Evolutionary conservation across 306 rosid species (phyloP), one percentile per base, ranked within the genome.

Genomic region (Geum urbanum): DNA sequence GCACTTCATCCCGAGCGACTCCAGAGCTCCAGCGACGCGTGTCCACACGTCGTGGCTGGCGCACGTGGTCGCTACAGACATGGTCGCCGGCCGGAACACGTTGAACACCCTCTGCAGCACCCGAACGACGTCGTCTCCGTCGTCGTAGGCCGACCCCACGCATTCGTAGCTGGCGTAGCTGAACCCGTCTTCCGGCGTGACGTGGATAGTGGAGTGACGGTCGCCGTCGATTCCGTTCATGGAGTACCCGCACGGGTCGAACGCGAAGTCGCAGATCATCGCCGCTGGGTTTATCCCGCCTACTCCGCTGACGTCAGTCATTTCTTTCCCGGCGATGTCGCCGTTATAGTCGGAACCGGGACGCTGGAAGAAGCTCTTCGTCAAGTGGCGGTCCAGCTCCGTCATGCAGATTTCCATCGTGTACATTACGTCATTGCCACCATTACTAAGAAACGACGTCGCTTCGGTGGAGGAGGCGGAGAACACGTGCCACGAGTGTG

Each of bases 341-440:
- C 97, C 91, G 55, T 89, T 66, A 49, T 88, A 83, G 0, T 77
- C 86, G 9, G 83, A 89, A 0, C 70, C 84, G 1, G 87, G 77
- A 0, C 71, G 84, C 35, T 80, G 77, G 81, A 82, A 91, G 69
- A 94, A 94, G 56, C 87, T 90, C 1, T 84, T 61, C 5, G 97
- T 92, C 1, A 89, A 89, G 65, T 67, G 48, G 1, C 86, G 87
- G 68, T 91, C 96, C 57, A 94, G 96, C 55, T 94, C 96, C 0
- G 99, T 94, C 99, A 94, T 94, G 78, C 99, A 94, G 66, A 94
- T 86, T 71, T 94, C 99, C 74, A 88, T 75, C 0, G 99, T 94
- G 86, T 74, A 90, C 6, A 67, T 47, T 6, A 75, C 85, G 13
- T 70, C 84, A 32, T 32, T 32, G 4, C 37, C 3, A 14, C 64